A percentile compares a stretch with the other conserved stretches of the same genome.
phyloP scores from a whole-genome alignment of 2,329 filamentous ascomycete genomes.

The Talaromyces sp. region DNA sequence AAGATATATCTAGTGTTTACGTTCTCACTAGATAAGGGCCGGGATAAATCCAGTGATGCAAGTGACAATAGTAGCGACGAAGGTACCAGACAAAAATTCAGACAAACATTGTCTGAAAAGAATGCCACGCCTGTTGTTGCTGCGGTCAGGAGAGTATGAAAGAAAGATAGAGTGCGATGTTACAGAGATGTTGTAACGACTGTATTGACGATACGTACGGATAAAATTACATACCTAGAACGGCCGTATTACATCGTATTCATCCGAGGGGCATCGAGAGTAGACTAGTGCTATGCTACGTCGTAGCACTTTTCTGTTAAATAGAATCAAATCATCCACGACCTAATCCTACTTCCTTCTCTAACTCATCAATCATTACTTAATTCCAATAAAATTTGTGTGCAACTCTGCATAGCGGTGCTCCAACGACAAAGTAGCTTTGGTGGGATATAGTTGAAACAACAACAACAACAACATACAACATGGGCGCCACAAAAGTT shows the following conservation, averaged over 20 bases:
- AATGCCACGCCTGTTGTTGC: background rate
- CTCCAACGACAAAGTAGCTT: background rate
- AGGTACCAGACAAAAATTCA: background rate
- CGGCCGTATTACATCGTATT: background rate
- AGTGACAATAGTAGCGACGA: background rate
- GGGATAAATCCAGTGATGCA: background rate
- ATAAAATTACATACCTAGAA: background rate
- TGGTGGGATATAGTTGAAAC: background rate
- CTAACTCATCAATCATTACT: background rate
- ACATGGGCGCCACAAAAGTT: conserved; percentile 33
- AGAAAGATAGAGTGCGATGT: background rate
- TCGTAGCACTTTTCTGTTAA: background rate
- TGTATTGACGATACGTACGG: background rate
- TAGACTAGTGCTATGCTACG: background rate
- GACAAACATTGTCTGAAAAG: background rate
- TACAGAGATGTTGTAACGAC: background rate
- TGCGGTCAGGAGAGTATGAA: background rate
- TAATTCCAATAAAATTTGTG: background rate
- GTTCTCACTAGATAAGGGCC: background rate
- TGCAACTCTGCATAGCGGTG: background rate
- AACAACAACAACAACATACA: background rate
- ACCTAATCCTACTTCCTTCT: background rate
- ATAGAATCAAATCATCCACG: background rate
- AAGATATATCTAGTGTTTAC: background rate
- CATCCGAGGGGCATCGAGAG: background rate